Conservation (phyloP, 1,284 basidiomycete genomes). For the Sanghuangporus sanghuang region DNA sequence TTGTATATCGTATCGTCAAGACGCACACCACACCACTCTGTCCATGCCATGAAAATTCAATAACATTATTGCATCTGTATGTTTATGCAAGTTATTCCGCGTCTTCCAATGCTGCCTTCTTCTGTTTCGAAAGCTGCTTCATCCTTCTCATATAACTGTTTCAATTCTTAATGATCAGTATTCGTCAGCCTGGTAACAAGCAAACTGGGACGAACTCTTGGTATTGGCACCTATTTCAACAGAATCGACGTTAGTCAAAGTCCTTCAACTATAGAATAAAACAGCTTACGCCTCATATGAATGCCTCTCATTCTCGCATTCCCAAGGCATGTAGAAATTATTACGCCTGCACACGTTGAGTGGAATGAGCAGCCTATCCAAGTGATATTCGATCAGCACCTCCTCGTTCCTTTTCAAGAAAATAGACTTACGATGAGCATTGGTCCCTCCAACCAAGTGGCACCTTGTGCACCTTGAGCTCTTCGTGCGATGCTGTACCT, state of each 20-base stretch:
- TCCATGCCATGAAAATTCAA: not conserved
- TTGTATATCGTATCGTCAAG: not conserved
- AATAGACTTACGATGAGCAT: slow-evolving; percentile 78
- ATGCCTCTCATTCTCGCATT: slow-evolving; percentile 78
- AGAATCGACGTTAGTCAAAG: slow-evolving; percentile 12
- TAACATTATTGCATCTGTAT: not conserved
- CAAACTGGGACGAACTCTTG: slow-evolving; percentile 58
- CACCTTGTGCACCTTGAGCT: slow-evolving; percentile 72
- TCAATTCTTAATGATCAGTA: slow-evolving; percentile 2
- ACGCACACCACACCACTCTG: not conserved
- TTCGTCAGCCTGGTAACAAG: slow-evolving; percentile 13
- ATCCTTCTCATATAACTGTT: slow-evolving; percentile 78
- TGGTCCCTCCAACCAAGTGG: slow-evolving; percentile 86
- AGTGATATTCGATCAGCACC: not conserved
- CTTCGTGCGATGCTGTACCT: slow-evolving; percentile 77
- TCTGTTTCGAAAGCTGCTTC: slow-evolving; percentile 73
- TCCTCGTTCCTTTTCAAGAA: not conserved
- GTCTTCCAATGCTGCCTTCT: slow-evolving; percentile 56
- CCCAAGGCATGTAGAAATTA: slow-evolving; percentile 73
- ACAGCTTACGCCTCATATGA: slow-evolving; percentile 68
- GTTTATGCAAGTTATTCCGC: slow-evolving; percentile 21
- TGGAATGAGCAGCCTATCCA: slow-evolving; percentile 73
- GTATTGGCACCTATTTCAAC: slow-evolving; percentile 70
- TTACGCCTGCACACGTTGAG: slow-evolving; percentile 77
- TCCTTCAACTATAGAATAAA: slow-evolving; percentile 6